Evolutionary conservation across 2,329 filamentous ascomycete genomes (phyloP).

Genomic region (Colletotrichum navitas): DNA sequence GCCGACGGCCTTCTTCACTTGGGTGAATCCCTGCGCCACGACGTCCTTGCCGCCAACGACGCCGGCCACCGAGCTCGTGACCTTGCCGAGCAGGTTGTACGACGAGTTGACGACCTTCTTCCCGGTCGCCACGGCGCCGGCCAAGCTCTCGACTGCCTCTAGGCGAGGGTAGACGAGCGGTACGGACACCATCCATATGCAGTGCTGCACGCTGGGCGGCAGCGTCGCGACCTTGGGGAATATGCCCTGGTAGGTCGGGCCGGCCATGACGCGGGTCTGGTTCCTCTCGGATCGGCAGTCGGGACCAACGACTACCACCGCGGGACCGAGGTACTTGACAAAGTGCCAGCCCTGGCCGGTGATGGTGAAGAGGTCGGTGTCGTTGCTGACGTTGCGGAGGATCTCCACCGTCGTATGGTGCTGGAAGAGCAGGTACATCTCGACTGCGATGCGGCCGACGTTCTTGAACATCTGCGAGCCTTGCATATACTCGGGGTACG

Average conservation of each 20-base stretch:
- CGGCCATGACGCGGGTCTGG: constrained; percentile 91
- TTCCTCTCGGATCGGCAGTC: constrained; percentile 94
- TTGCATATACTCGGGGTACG: constrained; percentile 98
- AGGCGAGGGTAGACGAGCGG: constrained; percentile 91
- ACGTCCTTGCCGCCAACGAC: constrained; percentile 95
- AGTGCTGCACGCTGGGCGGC: constrained; percentile 94
- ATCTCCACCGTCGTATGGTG: constrained; percentile 97
- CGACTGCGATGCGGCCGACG: constrained; percentile 92
- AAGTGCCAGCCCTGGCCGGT: constrained; percentile 99
- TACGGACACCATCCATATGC: constrained; percentile 94
- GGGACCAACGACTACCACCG: constrained; percentile 88
- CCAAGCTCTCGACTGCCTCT: constrained; percentile 91
- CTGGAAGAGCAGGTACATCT: constrained; percentile 98
- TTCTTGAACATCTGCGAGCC: constrained; percentile 98
- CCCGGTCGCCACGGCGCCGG: constrained; percentile 90
- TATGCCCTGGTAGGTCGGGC: constrained; percentile 95
- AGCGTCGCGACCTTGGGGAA: constrained; percentile 95
- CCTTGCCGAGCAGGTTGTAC: constrained; percentile 95
- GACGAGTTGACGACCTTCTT: constrained; percentile 97
- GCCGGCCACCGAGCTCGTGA: constrained; percentile 93
- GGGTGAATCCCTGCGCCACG: constrained; percentile 91
- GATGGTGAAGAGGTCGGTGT: constrained; percentile 94
- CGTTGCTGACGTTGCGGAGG: constrained; percentile 87
- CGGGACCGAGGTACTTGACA: constrained; percentile 94
- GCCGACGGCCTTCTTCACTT: constrained; percentile 95